These are phyloP conservation scores for Lachancea lanzarotensis DNA, from an alignment of 805 yeast species.

Conservation along the genomic window DNA sequence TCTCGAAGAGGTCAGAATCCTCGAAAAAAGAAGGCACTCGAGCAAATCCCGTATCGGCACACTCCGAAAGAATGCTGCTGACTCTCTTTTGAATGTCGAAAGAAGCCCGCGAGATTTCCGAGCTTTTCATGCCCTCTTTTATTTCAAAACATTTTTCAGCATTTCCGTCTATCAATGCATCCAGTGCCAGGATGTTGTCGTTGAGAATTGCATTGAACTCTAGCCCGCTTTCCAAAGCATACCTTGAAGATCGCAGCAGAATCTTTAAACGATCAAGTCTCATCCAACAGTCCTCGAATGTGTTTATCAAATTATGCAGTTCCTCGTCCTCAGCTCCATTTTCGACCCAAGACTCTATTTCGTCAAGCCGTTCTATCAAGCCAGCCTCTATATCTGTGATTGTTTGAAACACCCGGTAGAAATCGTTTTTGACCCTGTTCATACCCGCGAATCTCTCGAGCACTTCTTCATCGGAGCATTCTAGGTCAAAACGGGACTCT, in stretches of 20 bases:
- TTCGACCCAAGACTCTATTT: slow-evolving; percentile 30
- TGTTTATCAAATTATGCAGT: slow-evolving; percentile 23
- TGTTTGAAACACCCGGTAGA: slow-evolving; percentile 29
- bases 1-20: slow-evolving; percentile 38
- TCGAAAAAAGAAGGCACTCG: slow-evolving; percentile 37
- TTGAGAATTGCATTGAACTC: slow-evolving; percentile 41
- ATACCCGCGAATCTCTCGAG: slow-evolving; percentile 27
- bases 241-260: slow-evolving; percentile 26
- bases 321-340: slow-evolving; percentile 8
- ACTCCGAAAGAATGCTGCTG: slow-evolving; percentile 25
- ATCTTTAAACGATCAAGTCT: slow-evolving; percentile 24
- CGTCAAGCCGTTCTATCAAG: slow-evolving; percentile 32
- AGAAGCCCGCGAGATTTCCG: neutral
- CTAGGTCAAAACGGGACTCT: neutral
- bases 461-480: neutral
- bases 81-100: neutral
- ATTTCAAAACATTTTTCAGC: slow-evolving; percentile 33
- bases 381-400: slow-evolving; percentile 33
- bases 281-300: slow-evolving; percentile 32
- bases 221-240: slow-evolving; percentile 34
- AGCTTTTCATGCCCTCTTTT: slow-evolving; percentile 13
- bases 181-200: slow-evolving; percentile 38
- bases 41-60: slow-evolving; percentile 21
- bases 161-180: slow-evolving; percentile 35
- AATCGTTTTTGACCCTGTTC: slow-evolving; percentile 30